Base-by-base conservation (phyloP, 1,284 basidiomycete genomes). In the Cerrena zonata region DNA sequence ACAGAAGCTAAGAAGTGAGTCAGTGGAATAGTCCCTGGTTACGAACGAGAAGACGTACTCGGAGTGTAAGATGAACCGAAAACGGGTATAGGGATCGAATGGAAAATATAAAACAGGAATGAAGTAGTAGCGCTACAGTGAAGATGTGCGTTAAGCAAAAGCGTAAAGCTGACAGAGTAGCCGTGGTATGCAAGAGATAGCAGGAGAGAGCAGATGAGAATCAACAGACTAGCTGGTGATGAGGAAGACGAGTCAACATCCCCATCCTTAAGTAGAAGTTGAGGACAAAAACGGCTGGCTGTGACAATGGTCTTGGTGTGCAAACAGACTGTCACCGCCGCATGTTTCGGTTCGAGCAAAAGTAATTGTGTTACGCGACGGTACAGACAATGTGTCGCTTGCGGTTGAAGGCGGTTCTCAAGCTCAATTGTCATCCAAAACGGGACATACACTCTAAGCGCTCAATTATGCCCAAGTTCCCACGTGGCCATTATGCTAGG, bases 151-250 rank as follows among this genome's bases (percentile, higher is more conserved):
- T 44, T 44, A 22, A 15, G 5, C 10, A 7, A 26, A 18, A 27
- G 42, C 19, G 13, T 7, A 15, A 41, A 22, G 39, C 21, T 22
- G 18, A 18, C 4, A 22, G 21, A 41, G 11, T 10, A 41, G 10
- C 12, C 10, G 24, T 12, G 5, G 13, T 5, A 18, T 22, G 42
- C 15, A 44, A 11, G 5, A 22, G 42, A 24, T 25, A 24, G 44
- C 21, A 22, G 43, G 5, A n/a, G 21, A 19, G 45, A 47, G 38
- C 30, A 26, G 37, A 21, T 40, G 39, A n/a, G n/a, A 47, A 56
- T 34, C 52, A 51, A 48, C 40, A 56, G 55, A 53, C 55, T 56
- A 56, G 55, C 55, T 56, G 50, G 50, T 51, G 52, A 47, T 50
- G 50, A 42, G 45, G 51, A 19, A 40, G 30, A 7, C 7, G 30